Base-by-base conservation (phyloP, 257 asterid genomes). In the Asclepias syriaca region DNA sequence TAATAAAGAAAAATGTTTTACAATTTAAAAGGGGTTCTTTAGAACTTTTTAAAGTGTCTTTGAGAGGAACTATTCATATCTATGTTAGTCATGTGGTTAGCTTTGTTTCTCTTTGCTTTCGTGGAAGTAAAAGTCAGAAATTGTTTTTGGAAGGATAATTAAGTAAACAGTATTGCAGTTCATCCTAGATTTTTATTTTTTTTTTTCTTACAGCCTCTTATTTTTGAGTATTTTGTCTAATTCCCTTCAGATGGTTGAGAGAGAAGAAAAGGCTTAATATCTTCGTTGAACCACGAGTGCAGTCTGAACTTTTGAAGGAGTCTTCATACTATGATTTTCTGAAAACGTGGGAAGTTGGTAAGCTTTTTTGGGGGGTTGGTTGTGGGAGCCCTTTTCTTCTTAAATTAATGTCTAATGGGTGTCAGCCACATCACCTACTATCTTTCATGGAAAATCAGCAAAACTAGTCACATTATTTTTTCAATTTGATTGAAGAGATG, bases 211-310 rank as follows among this genome's bases (percentile, higher is more conserved):
- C 39, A 18, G 34, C 11, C 39, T n/a, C 50, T 66, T 13, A 34
- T 37, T 3, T 14, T 63, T 37, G 3, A 6, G 65, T 48, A 43
- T 72, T 64, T 27, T 54, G 53, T 73, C 49, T 15, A 73, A 58
- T 74, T 55, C 70, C 69, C 65, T 67, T 60, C 82, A 93, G 98
- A 86, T 93, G 97, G 97, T 78, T 93, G 82, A 88, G 85, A 75
- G 97, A 90, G 84, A 82, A 87, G 83, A 86, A 86, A 78, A 84
- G 78, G 67, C 72, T 90, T 51, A 88, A 84, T 63, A 86, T 93
- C 69, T 78, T 82, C 70, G 98, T 93, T 77, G 98, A 93, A 79
- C 98, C 95, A 66, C 87, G 87, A 66, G 98, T 93, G 81, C 86
- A 72, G 71, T 76, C 86, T 70, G 97, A 93, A 76, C 98, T 93